These are phyloP conservation scores for Suillus hirtellus DNA, from an alignment of 768 basidiomycete species.

Conservation along the genomic window DNA sequence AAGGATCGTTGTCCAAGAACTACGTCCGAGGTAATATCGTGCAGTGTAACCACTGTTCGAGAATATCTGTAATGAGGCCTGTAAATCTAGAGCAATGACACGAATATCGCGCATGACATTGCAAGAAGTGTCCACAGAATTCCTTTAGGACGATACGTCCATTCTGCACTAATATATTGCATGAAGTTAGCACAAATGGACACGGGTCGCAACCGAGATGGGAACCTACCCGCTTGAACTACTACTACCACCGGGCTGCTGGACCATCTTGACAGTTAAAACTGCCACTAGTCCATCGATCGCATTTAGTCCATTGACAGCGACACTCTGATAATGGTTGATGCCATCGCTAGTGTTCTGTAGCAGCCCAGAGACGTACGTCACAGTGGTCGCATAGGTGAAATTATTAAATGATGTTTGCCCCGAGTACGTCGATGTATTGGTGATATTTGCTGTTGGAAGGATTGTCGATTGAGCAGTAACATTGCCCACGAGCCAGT, in stretches of 20 bases:
- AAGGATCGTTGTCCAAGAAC: neutral
- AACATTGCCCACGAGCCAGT: constrained; percentile 84
- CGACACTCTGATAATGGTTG: constrained; percentile 65
- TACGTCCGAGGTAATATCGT: neutral
- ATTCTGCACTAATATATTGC: constrained; percentile 16
- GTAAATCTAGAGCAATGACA: constrained; percentile 17
- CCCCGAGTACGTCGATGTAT: constrained; percentile 61
- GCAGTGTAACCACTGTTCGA: neutral
- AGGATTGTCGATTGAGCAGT: constrained; percentile 44
- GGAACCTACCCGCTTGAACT: constrained; percentile 24
- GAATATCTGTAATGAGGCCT: too few relatives aligned
- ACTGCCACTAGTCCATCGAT: constrained; percentile 85
- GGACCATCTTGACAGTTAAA: constrained; percentile 66
- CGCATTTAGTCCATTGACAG: constrained; percentile 51
- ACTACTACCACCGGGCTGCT: constrained; percentile 26
- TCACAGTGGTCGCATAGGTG: constrained; percentile 69
- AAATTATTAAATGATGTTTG: constrained; percentile 64
- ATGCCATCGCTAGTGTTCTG: constrained; percentile 66
- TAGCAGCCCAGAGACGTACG: constrained; percentile 72
- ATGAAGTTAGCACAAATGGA: constrained; percentile 8
- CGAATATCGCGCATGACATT: constrained; percentile 15
- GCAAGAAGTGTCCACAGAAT: constrained; percentile 19
- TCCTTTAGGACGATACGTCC: constrained; percentile 13
- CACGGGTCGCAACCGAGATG: neutral
- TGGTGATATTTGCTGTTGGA: constrained; percentile 33